These are phyloP conservation scores for Mimosa bimucronata DNA, from an alignment of 306 rosid species.

Conservation along the genomic window DNA sequence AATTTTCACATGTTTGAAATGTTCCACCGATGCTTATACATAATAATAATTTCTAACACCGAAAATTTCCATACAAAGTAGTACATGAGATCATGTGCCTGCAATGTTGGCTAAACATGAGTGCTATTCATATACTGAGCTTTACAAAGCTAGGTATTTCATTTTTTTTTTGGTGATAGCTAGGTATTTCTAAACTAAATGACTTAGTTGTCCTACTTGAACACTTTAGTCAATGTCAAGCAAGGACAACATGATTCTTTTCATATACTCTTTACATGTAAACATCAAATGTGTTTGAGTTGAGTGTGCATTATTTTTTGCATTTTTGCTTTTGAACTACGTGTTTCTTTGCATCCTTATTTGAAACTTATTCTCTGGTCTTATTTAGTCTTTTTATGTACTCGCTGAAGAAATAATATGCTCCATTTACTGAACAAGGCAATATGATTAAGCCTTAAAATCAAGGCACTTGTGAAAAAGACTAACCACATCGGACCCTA, in stretches of 20 bases:
- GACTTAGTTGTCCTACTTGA: neutral
- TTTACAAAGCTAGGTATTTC: neutral
- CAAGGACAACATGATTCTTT: neutral
- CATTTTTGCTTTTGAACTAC: conserved; percentile 21
- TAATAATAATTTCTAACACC: neutral
- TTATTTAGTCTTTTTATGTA: conserved; percentile 11
- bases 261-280: neutral
- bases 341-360: neutral
- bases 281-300: neutral
- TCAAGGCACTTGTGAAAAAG: neutral
- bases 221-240: neutral
- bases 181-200: neutral
- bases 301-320: neutral
- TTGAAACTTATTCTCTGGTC: conserved; percentile 13
- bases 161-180: neutral
- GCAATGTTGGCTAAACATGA: neutral
- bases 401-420: neutral
- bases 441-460: neutral
- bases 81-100: neutral
- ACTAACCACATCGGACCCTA: neutral
- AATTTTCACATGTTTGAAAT: neutral
- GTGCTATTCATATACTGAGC: neutral
- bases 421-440: neutral
- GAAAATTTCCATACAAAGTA: neutral
- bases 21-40: neutral